Evolutionary conservation across 352 stramenopile genomes (phyloP), one percentile per base, ranked within the genome.

Genomic region (Pythium plurisporium): DNA sequence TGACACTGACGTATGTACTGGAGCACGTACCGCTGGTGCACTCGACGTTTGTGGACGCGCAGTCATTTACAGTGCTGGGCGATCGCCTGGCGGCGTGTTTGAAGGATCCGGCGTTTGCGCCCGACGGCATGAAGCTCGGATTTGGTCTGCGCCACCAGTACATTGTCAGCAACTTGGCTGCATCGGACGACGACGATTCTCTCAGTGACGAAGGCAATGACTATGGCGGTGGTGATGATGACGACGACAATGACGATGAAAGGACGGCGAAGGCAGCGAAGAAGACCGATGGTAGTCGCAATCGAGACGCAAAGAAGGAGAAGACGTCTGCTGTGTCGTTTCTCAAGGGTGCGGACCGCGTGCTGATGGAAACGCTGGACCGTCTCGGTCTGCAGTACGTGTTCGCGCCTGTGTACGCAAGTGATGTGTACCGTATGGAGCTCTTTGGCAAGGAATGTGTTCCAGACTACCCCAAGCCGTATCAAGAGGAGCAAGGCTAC

Each of bases 1-100:
- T 63, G 45, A 63, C 55, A 25, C n/a, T 63, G n/a, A 63, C 55
- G 26, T 62, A 55, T 42, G 14, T 55, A 2, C 29, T 62, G 19
- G 55, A 62, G 33, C n/a, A 31, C 17, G 20, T 37, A 5, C 36
- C 48, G 4, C 8, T 41, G 4, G 9, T 10, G 38, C 8, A 20
- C 34, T 17, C 34, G 37, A 57, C 23, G 25, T n/a, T 57, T 8
- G 19, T 38, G 4, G 48, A 44, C 7, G 48, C 48, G 34, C 34
- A 41, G 34, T 17, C 19, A 20, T 44, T 44, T 25, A 44, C 38
- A 8, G 38, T 20, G 38, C 26, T 44, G 23, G 38, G 38, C n/a
- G 34, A 41, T 41, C 34, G 34, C 34, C 14, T 41, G 34, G 34
- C 5, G 5, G 34, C 34, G 34, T 5, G 17, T 4, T 12, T 55